These are phyloP conservation scores for Colletotrichum lini DNA, from an alignment of 2,329 filamentous ascomycete genomes.

Conservation along the genomic window DNA sequence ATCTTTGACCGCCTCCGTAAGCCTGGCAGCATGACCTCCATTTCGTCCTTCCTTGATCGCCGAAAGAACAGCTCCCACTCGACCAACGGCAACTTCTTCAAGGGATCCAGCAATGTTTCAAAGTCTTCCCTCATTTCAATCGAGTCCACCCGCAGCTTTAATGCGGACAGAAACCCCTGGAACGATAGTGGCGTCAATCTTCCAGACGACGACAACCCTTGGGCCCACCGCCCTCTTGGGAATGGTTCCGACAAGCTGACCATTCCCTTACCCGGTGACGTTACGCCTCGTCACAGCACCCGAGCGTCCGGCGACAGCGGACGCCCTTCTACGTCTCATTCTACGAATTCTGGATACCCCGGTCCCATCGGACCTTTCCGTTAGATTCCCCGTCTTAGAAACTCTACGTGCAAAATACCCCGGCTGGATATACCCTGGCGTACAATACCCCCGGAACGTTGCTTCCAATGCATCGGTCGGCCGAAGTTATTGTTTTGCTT, in stretches of 20 bases:
- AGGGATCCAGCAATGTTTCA: constrained; percentile 90
- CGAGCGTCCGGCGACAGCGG: constrained; percentile 92
- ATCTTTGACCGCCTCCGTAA: constrained; percentile 96
- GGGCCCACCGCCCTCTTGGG: constrained; percentile 74
- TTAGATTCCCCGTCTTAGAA: constrained; percentile 71
- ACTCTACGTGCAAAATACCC: constrained; percentile 70
- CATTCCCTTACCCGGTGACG: constrained; percentile 82
- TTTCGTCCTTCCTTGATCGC: constrained; percentile 95
- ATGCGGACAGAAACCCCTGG: constrained; percentile 96
- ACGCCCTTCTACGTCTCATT: constrained; percentile 94
- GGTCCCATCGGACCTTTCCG: constrained; percentile 91
- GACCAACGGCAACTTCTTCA: constrained; percentile 88
- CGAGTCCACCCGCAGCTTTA: constrained; percentile 91
- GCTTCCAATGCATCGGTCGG: constrained; percentile 64
- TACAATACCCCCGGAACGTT: constrained; percentile 67
- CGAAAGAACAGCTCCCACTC: constrained; percentile 95
- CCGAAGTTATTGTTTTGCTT: constrained; percentile 53
- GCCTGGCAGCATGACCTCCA: constrained; percentile 93
- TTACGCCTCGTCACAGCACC: constrained; percentile 86
- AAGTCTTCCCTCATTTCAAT: constrained; percentile 97
- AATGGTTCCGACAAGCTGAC: constrained; percentile 77
- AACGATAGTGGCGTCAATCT: constrained; percentile 98
- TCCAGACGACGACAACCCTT: constrained; percentile 85
- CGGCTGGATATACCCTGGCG: constrained; percentile 78
- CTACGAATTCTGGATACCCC: constrained; percentile 96